A percentile compares a stretch with the other conserved stretches of the same genome.
Evolutionary conservation across 306 rosid genomes (phyloP).

Genomic region (cucumber (Cucumis sativus)): DNA sequence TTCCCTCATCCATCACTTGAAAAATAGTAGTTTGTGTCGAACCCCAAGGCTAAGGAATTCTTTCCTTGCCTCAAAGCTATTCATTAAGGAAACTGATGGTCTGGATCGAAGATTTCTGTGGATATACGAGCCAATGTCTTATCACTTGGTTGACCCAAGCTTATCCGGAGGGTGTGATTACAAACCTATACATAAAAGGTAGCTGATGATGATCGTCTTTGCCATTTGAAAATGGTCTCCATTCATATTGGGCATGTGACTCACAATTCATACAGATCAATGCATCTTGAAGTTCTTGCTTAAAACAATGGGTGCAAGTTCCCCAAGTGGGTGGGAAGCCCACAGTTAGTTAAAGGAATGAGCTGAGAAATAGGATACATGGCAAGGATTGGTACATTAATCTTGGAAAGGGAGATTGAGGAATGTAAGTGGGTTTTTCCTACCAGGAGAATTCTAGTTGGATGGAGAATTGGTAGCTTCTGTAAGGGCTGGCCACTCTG

Average conservation of each 20-base stretch:
- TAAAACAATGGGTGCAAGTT: neutral
- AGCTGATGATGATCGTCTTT: neutral
- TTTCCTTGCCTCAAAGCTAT: neutral
- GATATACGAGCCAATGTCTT: neutral
- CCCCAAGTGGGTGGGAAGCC: neutral
- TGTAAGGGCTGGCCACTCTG: neutral
- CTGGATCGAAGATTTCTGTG: neutral
- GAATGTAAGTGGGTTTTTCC: neutral
- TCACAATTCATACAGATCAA: neutral
- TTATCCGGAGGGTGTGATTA: neutral
- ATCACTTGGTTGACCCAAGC: neutral
- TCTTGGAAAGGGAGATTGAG: neutral
- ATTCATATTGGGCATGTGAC: neutral
- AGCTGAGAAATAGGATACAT: neutral
- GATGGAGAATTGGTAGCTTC: neutral
- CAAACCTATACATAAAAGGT: neutral
- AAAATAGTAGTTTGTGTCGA: neutral
- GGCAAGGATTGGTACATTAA: neutral
- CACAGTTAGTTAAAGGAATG: neutral
- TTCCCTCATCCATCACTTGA: neutral
- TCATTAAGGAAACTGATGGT: neutral
- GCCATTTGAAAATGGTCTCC: neutral
- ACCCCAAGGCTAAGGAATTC: neutral
- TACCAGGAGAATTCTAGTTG: neutral
- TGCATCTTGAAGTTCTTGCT: neutral